Base-by-base conservation (phyloP, 2,329 filamentous ascomycete species). In the Cladosporium sp. region DNA sequence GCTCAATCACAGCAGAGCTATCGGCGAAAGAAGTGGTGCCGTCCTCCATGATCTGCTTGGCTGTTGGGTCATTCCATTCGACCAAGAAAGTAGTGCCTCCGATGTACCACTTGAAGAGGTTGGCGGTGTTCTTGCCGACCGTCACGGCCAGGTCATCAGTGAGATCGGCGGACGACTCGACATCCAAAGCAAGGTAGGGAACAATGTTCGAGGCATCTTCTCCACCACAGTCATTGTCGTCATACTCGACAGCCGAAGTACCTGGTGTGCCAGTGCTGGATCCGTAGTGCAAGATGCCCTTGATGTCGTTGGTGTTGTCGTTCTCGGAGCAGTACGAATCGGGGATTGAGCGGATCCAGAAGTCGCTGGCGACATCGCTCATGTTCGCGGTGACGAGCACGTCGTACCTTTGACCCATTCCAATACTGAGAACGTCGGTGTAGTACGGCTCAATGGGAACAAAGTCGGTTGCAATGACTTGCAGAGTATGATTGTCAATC, bases 391-490 rank as follows among this genome's bases (percentile, higher is more conserved):
- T 70, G 26, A 77, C 69, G n/a, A 76, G 70, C 11, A 77, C 66
- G 60, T 77, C 71, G 70, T 77, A 76, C 14, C 75, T 70, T 57
- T 77, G 75, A 28, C 77, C 78, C 66, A 78, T 77, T 62, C 73
- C 73, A 49, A 81, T 73, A 30, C 69, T 68, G 8, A 81, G 65
- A 3, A 74, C 75, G 13, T 74, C 70, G 1, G 79, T 76, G 36
- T 68, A 71, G 66, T 78, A 81, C 2, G 80, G 81, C 32, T 76
- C 73, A 59, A 82, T 76, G 1, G 81, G 80, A 7, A 79, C 75
- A 49, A 82, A 78, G 61, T 83, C 81, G 2, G 76, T 73, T 2
- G 78, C 75, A 51, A 83, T 77, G 49, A 83, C 79, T 11, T 76
- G 76, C 63, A 83, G 77, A 6, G 72, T 69, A 64, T 83, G 81